Conservation (phyloP, 2,329 filamentous ascomycete genomes). For the Dactylonectria macrodidyma region DNA sequence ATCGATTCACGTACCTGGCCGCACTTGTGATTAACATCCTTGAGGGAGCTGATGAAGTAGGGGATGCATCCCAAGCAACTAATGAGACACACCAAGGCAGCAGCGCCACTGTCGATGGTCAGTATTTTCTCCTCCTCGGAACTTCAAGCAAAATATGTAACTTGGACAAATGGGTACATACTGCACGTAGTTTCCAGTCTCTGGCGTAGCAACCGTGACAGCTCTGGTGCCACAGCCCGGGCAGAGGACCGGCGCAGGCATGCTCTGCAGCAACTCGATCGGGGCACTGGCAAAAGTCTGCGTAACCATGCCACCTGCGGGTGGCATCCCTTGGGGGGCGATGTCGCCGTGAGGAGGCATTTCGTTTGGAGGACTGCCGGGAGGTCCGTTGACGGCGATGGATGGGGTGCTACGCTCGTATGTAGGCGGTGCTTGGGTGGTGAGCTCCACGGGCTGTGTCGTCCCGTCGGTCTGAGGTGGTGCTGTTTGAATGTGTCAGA, state of each 20-base stretch:
- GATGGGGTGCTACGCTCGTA: constrained; percentile 15
- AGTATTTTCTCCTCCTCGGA: background rate
- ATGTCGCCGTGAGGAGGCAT: background rate
- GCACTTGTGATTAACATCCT: constrained; percentile 44
- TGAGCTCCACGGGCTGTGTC: constrained; percentile 5
- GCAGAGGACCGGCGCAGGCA: constrained; percentile 39
- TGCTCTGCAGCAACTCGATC: constrained; percentile 31
- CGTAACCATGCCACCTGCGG: constrained; percentile 9
- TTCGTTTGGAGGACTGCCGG: background rate
- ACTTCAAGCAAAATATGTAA: background rate
- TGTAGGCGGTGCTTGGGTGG: constrained; percentile 25
- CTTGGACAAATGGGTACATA: constrained; percentile 20
- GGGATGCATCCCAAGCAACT: constrained; percentile 43
- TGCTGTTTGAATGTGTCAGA: constrained; percentile 20
- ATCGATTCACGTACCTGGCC: constrained; percentile 32
- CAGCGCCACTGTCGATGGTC: constrained; percentile 31
- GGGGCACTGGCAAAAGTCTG: constrained; percentile 30
- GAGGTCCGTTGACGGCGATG: background rate
- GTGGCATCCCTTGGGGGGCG: background rate
- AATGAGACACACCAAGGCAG: constrained; percentile 36
- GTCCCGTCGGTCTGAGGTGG: constrained; percentile 20
- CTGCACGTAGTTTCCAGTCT: constrained; percentile 38
- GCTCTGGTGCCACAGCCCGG: constrained; percentile 30
- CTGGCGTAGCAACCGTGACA: constrained; percentile 27
- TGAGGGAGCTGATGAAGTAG: constrained; percentile 35